Evolutionary conservation across 805 yeast species (phyloP), one percentile per base, ranked within the genome.

Genomic region (Ogataea polymorpha): DNA sequence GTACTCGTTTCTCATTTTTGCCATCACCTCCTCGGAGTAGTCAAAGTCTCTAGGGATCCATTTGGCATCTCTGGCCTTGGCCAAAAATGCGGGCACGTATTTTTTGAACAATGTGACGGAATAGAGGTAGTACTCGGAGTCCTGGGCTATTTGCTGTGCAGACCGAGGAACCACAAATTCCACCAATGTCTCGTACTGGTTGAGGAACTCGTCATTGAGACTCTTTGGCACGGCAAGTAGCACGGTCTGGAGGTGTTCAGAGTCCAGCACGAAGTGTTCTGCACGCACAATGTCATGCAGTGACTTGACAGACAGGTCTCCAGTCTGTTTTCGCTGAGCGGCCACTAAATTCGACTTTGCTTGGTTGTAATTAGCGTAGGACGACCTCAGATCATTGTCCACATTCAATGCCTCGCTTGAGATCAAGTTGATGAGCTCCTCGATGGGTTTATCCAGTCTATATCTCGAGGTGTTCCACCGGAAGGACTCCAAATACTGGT

Each of bases 21-120:
- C 82, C 46, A 87, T 75, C 31, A 74, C 63, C 46, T 83, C 88
- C 56, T 86, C 95, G 5, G 91, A 82, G 65, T 87, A 90, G 45
- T 79, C 78, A 59, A 89, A 88, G 54, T 93, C 99, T 59, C 99
- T 80, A 31, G 96, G 96, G 48, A 85, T 79, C 82, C 87, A 93
- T 67, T 86, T 87, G 53, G 72, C 74, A 56, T 93, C 99, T 61
- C 98, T 79, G 30, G 86, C 75, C 37, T 79, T 79, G 42, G 72
- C 68, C 35, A 77, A 68, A 55, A 87, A 91, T 44, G 83, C 86
- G 20, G 77, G 73, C 27, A 77, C 79, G 54, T 70, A 82, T 65
- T 89, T 93, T 56, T 84, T 86, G 75, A 93, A 93, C 46, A 93
- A 62, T 3, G 96, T 86, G 13, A 88, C 89, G 35, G 82, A 74